Conservation (phyloP, 345 rosid species). For the Schrenkiella parvula region DNA sequence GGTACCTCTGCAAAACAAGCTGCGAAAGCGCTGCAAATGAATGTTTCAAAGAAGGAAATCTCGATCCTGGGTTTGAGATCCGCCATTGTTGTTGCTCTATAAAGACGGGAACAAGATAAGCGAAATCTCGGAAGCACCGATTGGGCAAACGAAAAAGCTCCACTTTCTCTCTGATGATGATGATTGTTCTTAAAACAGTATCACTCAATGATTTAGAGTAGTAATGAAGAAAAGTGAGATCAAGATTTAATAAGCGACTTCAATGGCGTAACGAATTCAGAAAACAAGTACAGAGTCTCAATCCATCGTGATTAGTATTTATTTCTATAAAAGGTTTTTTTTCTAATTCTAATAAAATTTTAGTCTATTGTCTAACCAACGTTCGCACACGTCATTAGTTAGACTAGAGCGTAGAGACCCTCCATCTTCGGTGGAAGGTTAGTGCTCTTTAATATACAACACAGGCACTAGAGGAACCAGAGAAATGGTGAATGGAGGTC, state of each 20-base stretch:
- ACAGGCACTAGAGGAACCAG: slow-evolving; percentile 66
- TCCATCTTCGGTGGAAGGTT: neutral
- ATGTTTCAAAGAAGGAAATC: slow-evolving; percentile 78
- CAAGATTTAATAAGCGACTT: slow-evolving; percentile 22
- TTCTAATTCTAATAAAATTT: neutral
- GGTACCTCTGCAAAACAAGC: slow-evolving; percentile 98
- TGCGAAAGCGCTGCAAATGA: slow-evolving; percentile 92
- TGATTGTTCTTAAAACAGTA: neutral
- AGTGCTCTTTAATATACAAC: slow-evolving; percentile 32
- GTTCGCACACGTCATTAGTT: neutral
- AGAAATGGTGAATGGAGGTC: slow-evolving; percentile 52
- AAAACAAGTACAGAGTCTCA: slow-evolving; percentile 20
- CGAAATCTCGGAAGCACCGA: slow-evolving; percentile 35
- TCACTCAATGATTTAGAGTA: slow-evolving; percentile 1
- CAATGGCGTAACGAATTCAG: slow-evolving; percentile 29
- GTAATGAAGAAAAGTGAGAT: slow-evolving; percentile 25
- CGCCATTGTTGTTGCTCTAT: slow-evolving; percentile 38
- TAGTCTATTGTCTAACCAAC: neutral
- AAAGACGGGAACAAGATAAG: neutral
- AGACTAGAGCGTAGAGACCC: neutral
- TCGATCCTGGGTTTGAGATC: slow-evolving; percentile 57
- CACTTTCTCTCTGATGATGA: neutral
- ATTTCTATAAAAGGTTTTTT: neutral
- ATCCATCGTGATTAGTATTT: slow-evolving; percentile 16
- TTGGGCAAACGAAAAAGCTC: neutral